These are phyloP conservation scores for Sedum album DNA, from an alignment of 164 flowering plant genomes.

Conservation along the genomic window DNA sequence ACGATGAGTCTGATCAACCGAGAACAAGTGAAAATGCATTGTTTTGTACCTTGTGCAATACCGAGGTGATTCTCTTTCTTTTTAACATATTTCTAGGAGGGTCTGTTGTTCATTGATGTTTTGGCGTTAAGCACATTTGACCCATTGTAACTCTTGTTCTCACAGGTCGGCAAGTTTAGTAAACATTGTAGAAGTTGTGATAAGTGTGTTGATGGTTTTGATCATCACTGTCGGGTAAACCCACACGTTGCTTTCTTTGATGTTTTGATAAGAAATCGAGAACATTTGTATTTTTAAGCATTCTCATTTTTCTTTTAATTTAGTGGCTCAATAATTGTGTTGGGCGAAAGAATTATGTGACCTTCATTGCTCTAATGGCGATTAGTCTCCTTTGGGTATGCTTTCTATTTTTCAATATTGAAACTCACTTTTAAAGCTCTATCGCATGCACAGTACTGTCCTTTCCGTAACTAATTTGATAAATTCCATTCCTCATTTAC, in stretches of 20 bases:
- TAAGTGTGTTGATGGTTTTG: constrained; percentile 97
- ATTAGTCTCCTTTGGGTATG: constrained; percentile 88
- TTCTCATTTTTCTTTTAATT: constrained; percentile 7
- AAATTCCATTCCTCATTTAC: constrained; percentile 6
- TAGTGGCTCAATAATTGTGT: constrained; percentile 99
- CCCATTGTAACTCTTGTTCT: neutral
- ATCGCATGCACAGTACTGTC: neutral
- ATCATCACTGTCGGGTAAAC: constrained; percentile 94
- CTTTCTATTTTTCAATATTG: neutral
- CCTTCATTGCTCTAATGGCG: constrained; percentile 88
- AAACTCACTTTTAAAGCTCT: neutral
- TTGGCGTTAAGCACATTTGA: neutral
- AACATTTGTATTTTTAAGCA: neutral
- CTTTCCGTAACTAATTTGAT: neutral
- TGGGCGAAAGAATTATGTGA: constrained; percentile 75
- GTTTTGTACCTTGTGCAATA: constrained; percentile 92
- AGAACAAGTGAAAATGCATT: constrained; percentile 64
- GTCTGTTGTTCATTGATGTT: neutral
- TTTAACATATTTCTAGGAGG: neutral
- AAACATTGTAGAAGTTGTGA: constrained; percentile 98
- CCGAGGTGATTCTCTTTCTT: constrained; percentile 53
- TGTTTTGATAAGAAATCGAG: neutral
- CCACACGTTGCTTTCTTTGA: neutral
- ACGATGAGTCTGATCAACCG: constrained; percentile 37
- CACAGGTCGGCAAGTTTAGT: constrained; percentile 86